Evolutionary conservation across 768 basidiomycete species (phyloP), one percentile per base, ranked within the genome.

Genomic region (Saitozyma podzolica): DNA sequence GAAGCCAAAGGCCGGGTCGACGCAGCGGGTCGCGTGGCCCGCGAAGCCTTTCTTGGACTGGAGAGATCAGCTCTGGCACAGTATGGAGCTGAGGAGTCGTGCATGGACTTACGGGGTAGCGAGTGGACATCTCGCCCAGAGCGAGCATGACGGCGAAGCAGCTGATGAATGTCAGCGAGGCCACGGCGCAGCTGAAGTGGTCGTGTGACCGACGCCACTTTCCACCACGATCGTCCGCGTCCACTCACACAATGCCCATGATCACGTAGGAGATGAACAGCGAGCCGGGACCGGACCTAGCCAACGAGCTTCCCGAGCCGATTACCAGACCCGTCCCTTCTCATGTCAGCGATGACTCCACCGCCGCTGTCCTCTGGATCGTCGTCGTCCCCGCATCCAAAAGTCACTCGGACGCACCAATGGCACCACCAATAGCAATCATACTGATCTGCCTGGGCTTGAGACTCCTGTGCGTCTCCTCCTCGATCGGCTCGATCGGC

Each of bases 361-460:
- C 57, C 13, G 39, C 20, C 48, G 43, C 9, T 39, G 29, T 29
- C 29, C 29, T 29, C 29, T 29, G 29, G 29, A 29, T 29, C 29
- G 29, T 29, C 29, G 29, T 29, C 29, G 29, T 5, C 29, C 29
- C 29, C 2, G 2, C 29, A 29, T 2, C 29, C 29, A 29, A 29
- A 29, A 42, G 51, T 19, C 5, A 52, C 50, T 9, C 16, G 40
- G 14, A 69, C 69, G 54, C 55, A 74, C 69, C 73, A 53, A 78
- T 76, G 54, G 76, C 76, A 58, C 76, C 76, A 62, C 74, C 76
- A 42, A 78, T 75, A 47, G 76, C 76, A 62, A 78, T 75, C 76
- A 78, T 78, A 58, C 63, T 65, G 40, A 75, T 73, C 54, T 77
- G 76, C 40, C 76, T 55, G 2, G 69, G 66, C 54, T 70, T 67